Base-by-base conservation (phyloP, 768 basidiomycete genomes). In the Pulveroboletus sp. region DNA sequence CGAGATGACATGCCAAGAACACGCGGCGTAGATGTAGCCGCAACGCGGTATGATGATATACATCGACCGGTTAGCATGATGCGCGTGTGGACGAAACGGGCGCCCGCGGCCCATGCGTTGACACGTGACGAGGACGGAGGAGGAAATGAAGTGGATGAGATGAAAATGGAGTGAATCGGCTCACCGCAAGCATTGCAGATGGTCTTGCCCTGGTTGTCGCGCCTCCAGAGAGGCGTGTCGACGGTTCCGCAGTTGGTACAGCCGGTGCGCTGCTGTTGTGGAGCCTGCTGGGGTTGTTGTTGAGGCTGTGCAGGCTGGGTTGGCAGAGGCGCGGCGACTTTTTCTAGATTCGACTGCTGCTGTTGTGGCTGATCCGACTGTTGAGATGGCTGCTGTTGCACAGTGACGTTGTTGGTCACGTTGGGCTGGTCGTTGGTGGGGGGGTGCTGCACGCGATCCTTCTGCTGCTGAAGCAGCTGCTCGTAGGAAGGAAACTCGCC, bases 161-260 rank as follows among this genome's bases (percentile, higher is more conserved):
- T 62, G 61, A 62, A 64, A 61, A 57, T 14, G 50, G 61, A 60
- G 54, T 29, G 54, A 55, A 63, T 55, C 49, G 32, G 79, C 89
- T 79, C 67, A 92, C 90, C 91, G 69, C 91, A 93, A 44, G 88
- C 86, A 68, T 93, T 93, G 74, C 91, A 93, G 63, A 93, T 80
- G 42, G 84, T 79, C 68, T 86, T 89, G 50, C 90, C 91, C 59
- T 87, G 82, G 37, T 77, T 73, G 64, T 89, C 89, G 58, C 89
- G 79, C 59, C 89, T 75, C 91, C 91, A 93, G 23, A 92, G 79
- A 30, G 90, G 89, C 48, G 89, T 90, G 54, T 81, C 78, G 6
- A 76, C 72, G n/a, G 86, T 85, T 16, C 82, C 82, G 69, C 91
- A 89, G 67, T 87, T 88, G 32, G 81, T 75, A 65, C 87, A 89